phyloP scores from a whole-genome alignment of 164 flowering plant genomes.

The Piper longum region DNA sequence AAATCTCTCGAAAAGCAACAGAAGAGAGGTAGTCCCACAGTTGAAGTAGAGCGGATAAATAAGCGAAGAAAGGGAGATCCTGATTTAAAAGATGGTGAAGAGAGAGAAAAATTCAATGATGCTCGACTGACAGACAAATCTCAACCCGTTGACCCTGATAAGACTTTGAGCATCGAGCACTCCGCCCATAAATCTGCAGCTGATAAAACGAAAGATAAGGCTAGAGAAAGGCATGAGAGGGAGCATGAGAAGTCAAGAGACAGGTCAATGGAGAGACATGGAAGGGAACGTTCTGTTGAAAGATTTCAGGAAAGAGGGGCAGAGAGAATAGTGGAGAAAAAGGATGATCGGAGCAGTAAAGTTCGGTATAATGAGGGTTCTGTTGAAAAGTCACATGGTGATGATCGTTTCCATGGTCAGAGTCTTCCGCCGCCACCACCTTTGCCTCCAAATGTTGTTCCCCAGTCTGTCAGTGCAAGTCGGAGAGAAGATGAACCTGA shows the following conservation, averaged over 20 bases:
- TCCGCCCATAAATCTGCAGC: slow-evolving; percentile 18
- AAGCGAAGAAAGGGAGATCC: slow-evolving; percentile 81
- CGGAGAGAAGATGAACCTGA: slow-evolving; percentile 84
- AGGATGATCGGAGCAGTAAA: slow-evolving; percentile 61
- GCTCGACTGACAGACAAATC: slow-evolving; percentile 24
- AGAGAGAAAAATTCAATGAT: slow-evolving; percentile 51
- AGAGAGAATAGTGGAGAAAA: slow-evolving; percentile 46
- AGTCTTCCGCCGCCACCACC: slow-evolving; percentile 98
- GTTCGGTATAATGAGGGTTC: slow-evolving; percentile 38
- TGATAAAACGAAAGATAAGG: slow-evolving; percentile 71
- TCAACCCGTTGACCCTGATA: slow-evolving; percentile 35
- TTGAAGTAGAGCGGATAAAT: slow-evolving; percentile 52
- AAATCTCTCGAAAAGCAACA: slow-evolving; percentile 56
- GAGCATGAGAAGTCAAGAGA: slow-evolving; percentile 70
- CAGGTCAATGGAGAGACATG: slow-evolving; percentile 74
- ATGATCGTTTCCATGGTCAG: slow-evolving; percentile 78
- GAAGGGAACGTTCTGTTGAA: slow-evolving; percentile 78
- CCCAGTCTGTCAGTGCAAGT: slow-evolving; percentile 55
- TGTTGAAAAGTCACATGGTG: slow-evolving; percentile 47
- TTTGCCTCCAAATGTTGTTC: slow-evolving; percentile 65
- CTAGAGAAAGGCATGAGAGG: slow-evolving; percentile 59
- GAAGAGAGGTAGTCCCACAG: slow-evolving; percentile 62
- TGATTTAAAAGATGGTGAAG: slow-evolving; percentile 55
- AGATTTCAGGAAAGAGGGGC: slow-evolving; percentile 42
- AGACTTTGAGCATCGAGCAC: slow-evolving; percentile 40